These are phyloP conservation scores for Panellus pusillus DNA, from an alignment of 768 basidiomycete genomes.

Conservation along the genomic window DNA sequence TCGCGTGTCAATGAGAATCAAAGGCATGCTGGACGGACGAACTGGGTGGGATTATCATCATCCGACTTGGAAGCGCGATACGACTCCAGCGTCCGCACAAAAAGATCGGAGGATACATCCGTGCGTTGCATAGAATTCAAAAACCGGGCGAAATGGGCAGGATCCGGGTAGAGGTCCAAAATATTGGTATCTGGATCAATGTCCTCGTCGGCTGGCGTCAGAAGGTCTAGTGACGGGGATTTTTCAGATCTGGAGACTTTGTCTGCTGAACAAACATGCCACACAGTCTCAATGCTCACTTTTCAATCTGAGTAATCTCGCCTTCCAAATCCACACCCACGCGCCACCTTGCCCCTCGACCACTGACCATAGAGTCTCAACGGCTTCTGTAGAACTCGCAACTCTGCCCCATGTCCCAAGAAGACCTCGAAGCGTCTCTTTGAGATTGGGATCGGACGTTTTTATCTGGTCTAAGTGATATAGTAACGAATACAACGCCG, in stretches of 20 bases:
- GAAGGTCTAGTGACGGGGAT: constrained; percentile 36
- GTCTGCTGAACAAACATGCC: constrained; percentile 1
- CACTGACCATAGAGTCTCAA: constrained; percentile 59
- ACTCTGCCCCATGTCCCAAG: constrained; percentile 78
- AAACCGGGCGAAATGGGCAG: constrained; percentile 64
- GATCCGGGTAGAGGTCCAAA: constrained; percentile 75
- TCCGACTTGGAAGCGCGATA: constrained; percentile 52
- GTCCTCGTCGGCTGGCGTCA: constrained; percentile 56
- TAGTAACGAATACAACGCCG: constrained; percentile 64
- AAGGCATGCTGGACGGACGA: constrained; percentile 7
- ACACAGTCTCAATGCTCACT: constrained; percentile 38
- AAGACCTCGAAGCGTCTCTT: constrained; percentile 58
- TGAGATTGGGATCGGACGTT: constrained; percentile 64
- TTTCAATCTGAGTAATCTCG: constrained; percentile 40
- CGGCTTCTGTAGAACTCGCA: constrained; percentile 50
- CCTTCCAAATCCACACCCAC: constrained; percentile 63
- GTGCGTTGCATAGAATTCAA: constrained; percentile 63
- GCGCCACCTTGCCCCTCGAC: constrained; percentile 47
- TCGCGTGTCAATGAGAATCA: not conserved
- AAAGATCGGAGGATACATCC: constrained; percentile 72
- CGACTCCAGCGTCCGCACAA: constrained; percentile 69
- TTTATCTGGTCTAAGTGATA: constrained; percentile 53
- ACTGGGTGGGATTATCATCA: constrained; percentile 57
- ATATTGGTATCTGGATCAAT: constrained; percentile 53
- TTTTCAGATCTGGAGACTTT: constrained; percentile 25